Evolutionary conservation across 2,329 filamentous ascomycete genomes (phyloP), one percentile per base, ranked within the genome.

Genomic region (Helminthosporium solani): DNA sequence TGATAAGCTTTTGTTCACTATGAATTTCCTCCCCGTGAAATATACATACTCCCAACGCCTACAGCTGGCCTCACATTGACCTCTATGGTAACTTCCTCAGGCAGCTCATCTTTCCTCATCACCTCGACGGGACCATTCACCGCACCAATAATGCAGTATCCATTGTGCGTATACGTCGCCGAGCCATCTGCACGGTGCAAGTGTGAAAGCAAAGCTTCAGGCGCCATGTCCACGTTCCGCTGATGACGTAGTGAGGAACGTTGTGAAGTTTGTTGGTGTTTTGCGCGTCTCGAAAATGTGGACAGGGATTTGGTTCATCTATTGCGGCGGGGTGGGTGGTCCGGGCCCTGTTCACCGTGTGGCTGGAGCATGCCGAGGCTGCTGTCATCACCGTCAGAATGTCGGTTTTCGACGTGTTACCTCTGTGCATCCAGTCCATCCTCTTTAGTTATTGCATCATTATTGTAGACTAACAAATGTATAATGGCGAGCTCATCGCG

Each of bases 41-140:
- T 3, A 38, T 18, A 61, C 79, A 66, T 70, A 85, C 90, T 87
- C 75, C 88, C 90, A 36, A 94, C 85, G 14, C 91, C 91, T 53
- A 86, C 84, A 28, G 87, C 86, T 39, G 92, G 92, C 68, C 94
- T 84, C 54, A 99, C 82, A 66, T 92, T 84, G 47, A 99, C 88
- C 71, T 97, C 94, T 55, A 99, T 78, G 40, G 86, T 83, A 21
- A 92, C 90, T 74, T 96, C 90, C 70, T 95, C 91, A 7, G 94
- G 87, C 56, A 94, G 83, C 70, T 97, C 90, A 66, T 99, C 92
- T 61, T 89, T 84, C 61, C 91, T 83, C 58, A 85, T 84, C 14
- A 92, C 89, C 74, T 99, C 94, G 57, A 97, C 83, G 14, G 94
- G 94, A 0, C 92, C 94, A 71, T 96, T 97, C 56, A 95, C 90